Base-by-base conservation (phyloP, 1,284 basidiomycete species). In the Boletus albobrunnescens region DNA sequence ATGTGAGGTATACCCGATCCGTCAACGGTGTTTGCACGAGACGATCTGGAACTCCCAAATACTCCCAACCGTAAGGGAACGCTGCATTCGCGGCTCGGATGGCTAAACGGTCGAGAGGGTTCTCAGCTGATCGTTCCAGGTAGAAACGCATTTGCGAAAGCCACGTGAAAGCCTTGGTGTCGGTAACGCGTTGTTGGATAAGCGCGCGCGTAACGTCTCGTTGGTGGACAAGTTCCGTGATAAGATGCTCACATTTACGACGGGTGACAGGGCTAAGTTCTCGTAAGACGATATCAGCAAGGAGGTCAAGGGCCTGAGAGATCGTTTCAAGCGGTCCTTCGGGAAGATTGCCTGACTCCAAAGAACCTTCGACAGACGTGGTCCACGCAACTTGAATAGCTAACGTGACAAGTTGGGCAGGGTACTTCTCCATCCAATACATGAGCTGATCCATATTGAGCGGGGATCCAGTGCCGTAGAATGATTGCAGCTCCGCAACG, bases 131-230 rank as follows among this genome's bases (percentile, higher is more conserved):
- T 13, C 76, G 74, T 59, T 96, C 85, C 37, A 96, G 78, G 67
- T 99, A 98, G 75, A 94, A 99, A 8, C 96, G 90, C 95, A 99
- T 98, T 65, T 99, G 94, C 58, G 93, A 96, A 10, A 98, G 74
- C 96, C 96, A 99, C 6, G 82, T 80, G 67, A 99, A 99, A 47
- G 80, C 79, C 55, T 81, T 83, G 49, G 79, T 71, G 51, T 87
- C 83, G 1, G 70, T 54, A 10, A 89, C 77, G n/a, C 74, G 70
- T 56, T 86, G 78, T 46, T 81, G 75, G 43, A 91, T 78, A 44
- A 99, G 82, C 10, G 79, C 71, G 14, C 95, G 87, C 35, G 87
- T 87, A 35, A 98, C 94, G 67, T 99, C 95, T 55, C 95, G 81
- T 67, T 99, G 94, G 65, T 99, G 96, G 10, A 99, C 96, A 4